phyloP scores from a whole-genome alignment of 2,329 filamentous ascomycete genomes.

The Nannizziopsis arthrosporioides region DNA sequence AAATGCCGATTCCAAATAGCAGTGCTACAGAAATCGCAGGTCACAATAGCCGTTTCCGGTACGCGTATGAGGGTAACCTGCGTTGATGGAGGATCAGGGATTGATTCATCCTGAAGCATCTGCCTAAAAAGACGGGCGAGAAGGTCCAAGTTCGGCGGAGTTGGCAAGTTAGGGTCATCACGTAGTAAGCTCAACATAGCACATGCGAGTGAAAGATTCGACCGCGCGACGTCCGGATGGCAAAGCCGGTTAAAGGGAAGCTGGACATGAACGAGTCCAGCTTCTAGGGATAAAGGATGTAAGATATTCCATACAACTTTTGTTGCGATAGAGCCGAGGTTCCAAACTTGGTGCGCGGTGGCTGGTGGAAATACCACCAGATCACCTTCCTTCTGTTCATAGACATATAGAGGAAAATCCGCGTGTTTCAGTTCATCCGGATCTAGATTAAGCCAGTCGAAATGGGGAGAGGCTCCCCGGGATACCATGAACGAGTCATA shows the following conservation, averaged over 20 bases:
- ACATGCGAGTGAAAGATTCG: constrained; percentile 22
- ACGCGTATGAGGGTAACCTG: constrained; percentile 22
- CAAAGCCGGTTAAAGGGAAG: constrained; percentile 27
- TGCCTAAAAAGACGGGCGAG: constrained; percentile 23
- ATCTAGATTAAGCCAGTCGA: constrained; percentile 26
- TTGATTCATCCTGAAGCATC: constrained; percentile 25
- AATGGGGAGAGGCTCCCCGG: constrained; percentile 25
- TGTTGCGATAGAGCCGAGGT: constrained; percentile 25
- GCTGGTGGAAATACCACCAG: constrained; percentile 28
- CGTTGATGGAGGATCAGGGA: constrained; percentile 17
- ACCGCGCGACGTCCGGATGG: constrained; percentile 25
- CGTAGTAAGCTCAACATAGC: constrained; percentile 24
- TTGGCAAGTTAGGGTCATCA: constrained; percentile 14
- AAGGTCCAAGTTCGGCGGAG: constrained; percentile 21
- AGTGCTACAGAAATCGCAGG: constrained; percentile 28
- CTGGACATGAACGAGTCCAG: constrained; percentile 27
- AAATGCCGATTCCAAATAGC: constrained; percentile 32
- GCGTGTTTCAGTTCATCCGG: constrained; percentile 23
- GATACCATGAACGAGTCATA: constrained; percentile 27
- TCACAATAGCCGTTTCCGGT: constrained; percentile 25
- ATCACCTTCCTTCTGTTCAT: constrained; percentile 25
- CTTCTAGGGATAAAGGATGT: constrained; percentile 25
- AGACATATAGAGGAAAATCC: constrained; percentile 28
- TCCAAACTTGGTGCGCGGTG: constrained; percentile 30
- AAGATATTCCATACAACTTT: constrained; percentile 31